These are phyloP conservation scores for Centaurea solstitialis DNA, from an alignment of 129 eudicot genomes.

Conservation along the genomic window DNA sequence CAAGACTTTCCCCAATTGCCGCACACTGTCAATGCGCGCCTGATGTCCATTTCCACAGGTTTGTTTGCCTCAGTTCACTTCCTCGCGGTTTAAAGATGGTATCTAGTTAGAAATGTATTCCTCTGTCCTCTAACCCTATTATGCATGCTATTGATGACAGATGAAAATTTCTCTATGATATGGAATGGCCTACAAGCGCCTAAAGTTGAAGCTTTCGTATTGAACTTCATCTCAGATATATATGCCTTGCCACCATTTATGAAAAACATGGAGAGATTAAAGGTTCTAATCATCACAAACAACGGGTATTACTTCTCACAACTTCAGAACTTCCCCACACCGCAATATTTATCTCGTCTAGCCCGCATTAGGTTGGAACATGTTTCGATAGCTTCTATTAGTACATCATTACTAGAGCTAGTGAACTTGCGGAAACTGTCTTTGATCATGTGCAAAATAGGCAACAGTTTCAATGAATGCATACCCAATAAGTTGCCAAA, in stretches of 20 bases:
- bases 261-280: conserved; percentile 29
- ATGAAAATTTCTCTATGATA: conserved; percentile 26
- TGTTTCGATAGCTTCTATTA: conserved; percentile 33
- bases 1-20: not conserved
- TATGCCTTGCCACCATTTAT: conserved; percentile 40
- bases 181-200: conserved; percentile 41
- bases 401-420: conserved; percentile 12
- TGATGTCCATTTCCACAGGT: conserved; percentile 45
- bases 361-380: conserved; percentile 36
- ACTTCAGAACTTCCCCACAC: conserved; percentile 25
- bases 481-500: conserved; percentile 22
- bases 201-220: conserved; percentile 38
- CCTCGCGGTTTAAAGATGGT: not conserved
- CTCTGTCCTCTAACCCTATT: not conserved
- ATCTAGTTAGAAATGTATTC: not conserved
- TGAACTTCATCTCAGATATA: conserved; percentile 35
- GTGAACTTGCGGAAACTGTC: conserved; percentile 45
- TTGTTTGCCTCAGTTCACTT: not conserved
- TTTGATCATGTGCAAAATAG: conserved; percentile 45
- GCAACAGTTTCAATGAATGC: conserved; percentile 29
- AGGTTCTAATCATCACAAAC: conserved; percentile 46
- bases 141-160: conserved; percentile 17
- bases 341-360: conserved; percentile 20
- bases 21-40: conserved; percentile 18
- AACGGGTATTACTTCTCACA: conserved; percentile 32